A percentile compares a stretch with the other conserved stretches of the same genome.
Conservation (phyloP, 169 alveolate genomes). For the Sarcocystis neurona region DNA sequence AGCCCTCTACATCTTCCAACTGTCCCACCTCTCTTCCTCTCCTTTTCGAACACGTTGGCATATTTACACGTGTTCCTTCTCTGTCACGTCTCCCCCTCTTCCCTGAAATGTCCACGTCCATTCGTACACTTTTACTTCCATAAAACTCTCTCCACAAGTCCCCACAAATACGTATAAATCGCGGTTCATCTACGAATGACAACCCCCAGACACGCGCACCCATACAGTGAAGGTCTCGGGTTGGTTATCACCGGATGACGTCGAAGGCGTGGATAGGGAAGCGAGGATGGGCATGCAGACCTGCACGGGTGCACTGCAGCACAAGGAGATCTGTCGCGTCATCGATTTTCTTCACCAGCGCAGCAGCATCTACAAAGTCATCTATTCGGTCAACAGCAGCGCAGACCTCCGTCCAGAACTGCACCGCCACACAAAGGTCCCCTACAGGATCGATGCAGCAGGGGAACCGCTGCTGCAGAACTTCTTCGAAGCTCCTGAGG, state of each 20-base stretch:
- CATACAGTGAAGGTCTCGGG: no score
- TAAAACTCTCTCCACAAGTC: no score
- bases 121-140: not conserved
- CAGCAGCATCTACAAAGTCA: not conserved
- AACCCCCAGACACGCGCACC: no score
- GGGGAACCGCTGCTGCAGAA: not conserved
- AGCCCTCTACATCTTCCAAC: not conserved
- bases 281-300: not conserved
- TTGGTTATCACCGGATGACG: no score
- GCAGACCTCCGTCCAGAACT: not conserved
- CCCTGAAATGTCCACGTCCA: not conserved
- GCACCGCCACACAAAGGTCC: not conserved
- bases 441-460: not conserved
- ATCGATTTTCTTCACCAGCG: not conserved
- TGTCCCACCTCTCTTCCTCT: not conserved
- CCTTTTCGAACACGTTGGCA: not conserved
- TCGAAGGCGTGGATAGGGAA: no score
- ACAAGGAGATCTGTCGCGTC: constrained; percentile 12
- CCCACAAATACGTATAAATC: no score
- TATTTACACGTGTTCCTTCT: not conserved
- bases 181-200: no score
- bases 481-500: not conserved
- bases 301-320: not conserved
- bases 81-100: not conserved
- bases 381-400: not conserved